Evolutionary conservation across 805 yeast genomes (phyloP), one percentile per base, ranked within the genome.

Genomic region (Cyberlindnera xishuangbannaensis): DNA sequence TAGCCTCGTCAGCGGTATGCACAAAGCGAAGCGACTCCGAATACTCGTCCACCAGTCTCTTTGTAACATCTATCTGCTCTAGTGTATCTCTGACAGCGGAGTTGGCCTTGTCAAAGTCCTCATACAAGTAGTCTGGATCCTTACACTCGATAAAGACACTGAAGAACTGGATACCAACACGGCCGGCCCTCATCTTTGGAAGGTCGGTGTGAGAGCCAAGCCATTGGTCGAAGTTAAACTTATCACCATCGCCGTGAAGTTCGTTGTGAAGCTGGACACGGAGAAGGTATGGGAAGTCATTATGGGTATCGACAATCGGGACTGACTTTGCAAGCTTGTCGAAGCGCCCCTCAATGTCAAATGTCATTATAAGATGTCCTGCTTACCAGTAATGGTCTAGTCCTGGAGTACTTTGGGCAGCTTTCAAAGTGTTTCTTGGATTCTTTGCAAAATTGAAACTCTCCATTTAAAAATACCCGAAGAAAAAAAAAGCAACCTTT

Each of bases 41-140:
- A 42, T 67, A 67, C 36, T 60, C 62, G 5, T 56, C 53, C 3
- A 67, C 66, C 18, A 71, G 45, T 39, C 77, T 54, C 41, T 64
- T 63, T 5, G 65, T 60, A 6, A 70, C 68, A 47, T 72, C 78
- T 26, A 72, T 68, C 45, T 69, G 76, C 42, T 72, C 78, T 41
- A 72, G 30, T 2, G 77, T 71, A 47, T 71, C 77, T 40, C 77
- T 53, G 3, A 72, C 76, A 4, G 64, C 64, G 26, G 57, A 50
- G 37, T 61, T 66, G 19, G 65, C 55, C 37, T 51, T 50, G 47
- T 69, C 65, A 53, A 70, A 72, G 43, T 70, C 70, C 30, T 59
- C 60, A 33, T 62, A 67, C 5, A 61, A 46, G 29, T 50, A 51
- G 37, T 59, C 61, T 10, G 58, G 61, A 31, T 67, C 66, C 32